Evolutionary conservation across 2,329 filamentous ascomycete genomes (phyloP).

Genomic region (Apiospora malaysiana): DNA sequence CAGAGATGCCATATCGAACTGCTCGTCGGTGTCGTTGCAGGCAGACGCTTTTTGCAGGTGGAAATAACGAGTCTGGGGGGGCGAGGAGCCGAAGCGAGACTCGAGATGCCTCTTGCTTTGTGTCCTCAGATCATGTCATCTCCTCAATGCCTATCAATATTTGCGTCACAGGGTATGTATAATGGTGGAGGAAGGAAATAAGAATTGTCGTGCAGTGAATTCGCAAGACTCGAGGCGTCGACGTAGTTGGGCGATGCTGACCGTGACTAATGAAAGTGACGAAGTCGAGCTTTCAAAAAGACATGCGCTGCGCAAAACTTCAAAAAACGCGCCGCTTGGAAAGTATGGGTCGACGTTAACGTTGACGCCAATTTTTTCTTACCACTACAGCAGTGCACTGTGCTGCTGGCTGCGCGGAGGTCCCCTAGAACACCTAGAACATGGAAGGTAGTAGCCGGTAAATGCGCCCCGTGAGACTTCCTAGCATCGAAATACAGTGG

Average conservation of each 20-base stretch:
- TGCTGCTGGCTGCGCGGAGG: constrained; percentile 10
- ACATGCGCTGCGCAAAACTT: constrained; percentile 18
- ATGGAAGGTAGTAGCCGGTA: not conserved
- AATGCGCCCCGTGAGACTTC: not conserved
- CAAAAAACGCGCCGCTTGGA: constrained; percentile 12
- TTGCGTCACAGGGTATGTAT: not conserved
- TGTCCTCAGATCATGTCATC: constrained; percentile 21
- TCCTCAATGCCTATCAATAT: not conserved
- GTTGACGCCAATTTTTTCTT: constrained; percentile 1
- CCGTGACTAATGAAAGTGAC: not conserved
- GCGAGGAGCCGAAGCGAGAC: constrained; percentile 21
- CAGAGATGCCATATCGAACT: constrained; percentile 41
- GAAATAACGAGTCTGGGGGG: constrained; percentile 1
- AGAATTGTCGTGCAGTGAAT: not conserved
- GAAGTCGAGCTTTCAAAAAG: not conserved
- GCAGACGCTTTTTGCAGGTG: not conserved
- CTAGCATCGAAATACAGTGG: not conserved
- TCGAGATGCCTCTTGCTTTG: constrained; percentile 20
- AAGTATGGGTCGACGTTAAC: not conserved
- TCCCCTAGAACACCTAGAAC: constrained; percentile 17
- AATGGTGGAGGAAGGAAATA: not conserved
- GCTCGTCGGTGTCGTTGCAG: not conserved
- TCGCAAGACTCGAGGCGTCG: not conserved
- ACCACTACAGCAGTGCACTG: constrained; percentile 1
- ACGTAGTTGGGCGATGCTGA: not conserved